phyloP scores from a whole-genome alignment of 2,329 filamentous ascomycete species.

The Blastomyces silverae region DNA sequence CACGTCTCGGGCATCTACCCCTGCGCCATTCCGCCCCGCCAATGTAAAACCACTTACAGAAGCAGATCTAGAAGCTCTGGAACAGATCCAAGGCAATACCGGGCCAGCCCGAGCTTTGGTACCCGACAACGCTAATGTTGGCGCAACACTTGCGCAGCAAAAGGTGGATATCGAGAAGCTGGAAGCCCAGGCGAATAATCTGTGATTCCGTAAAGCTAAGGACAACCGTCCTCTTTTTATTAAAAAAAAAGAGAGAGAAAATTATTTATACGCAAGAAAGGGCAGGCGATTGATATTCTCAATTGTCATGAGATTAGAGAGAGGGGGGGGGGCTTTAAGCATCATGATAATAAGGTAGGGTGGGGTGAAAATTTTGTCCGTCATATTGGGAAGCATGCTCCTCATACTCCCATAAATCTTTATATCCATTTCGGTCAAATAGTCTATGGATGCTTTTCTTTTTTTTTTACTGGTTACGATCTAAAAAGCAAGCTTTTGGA shows the following conservation, averaged over 20 bases:
- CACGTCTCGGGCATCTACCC: slow-evolving; percentile 60
- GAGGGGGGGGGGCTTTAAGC: no score
- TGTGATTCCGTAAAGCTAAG: slow-evolving; percentile 12
- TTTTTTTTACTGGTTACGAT: no score
- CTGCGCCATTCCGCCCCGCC: slow-evolving; percentile 55
- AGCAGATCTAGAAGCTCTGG: slow-evolving; percentile 41
- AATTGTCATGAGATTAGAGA: no score
- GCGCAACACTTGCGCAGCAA: slow-evolving; percentile 12
- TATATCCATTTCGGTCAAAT: no score
- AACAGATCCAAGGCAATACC: slow-evolving; percentile 28
- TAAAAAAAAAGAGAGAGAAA: no score
- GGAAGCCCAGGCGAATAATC: slow-evolving; percentile 19
- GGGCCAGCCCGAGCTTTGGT: slow-evolving; percentile 21
- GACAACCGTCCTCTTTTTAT: background rate
- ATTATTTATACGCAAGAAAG: no score
- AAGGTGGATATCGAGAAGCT: slow-evolving; percentile 22
- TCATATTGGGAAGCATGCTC: background rate
- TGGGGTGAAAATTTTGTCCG: background rate
- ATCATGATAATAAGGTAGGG: no score
- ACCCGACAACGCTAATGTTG: slow-evolving; percentile 18
- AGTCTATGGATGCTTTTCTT: no score
- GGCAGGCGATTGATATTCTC: no score
- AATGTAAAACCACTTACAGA: slow-evolving; percentile 47
- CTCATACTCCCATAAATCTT: background rate
- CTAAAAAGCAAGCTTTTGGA: no score